Base-by-base conservation (phyloP, 2,329 filamentous ascomycete genomes). In the Pseudogymnoascus sp. region DNA sequence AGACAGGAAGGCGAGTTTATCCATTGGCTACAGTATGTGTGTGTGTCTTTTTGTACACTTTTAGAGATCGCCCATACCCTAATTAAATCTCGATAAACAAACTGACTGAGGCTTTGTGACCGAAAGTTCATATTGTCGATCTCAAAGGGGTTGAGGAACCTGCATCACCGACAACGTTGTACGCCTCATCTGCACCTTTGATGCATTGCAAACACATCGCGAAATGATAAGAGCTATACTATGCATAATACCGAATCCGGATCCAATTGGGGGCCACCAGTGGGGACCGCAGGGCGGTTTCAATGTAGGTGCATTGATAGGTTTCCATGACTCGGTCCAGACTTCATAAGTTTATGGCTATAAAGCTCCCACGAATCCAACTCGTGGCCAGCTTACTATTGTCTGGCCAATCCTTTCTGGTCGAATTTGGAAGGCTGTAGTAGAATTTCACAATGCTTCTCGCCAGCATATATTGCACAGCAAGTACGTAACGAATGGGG, bases 41-140 rank as follows among this genome's bases (percentile, higher is more conserved):
- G 41, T 22, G 49, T 52, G 25, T 55, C 49, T 55, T 55, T 55
- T 55, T 55, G 49, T 55, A 55, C 49, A 35, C 28, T 55, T 55
- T 55, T 55, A 55, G 49, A 55, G 49, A 33, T 55, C 49, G 49
- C 49, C 11, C 49, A 55, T 55, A 55, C 49, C 49, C 49, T 55
- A 55, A 55, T 55, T 33, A 55, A 55, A 55, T 55, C 49, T 55
- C 49, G 49, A 55, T 55, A 19, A 55, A 33, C 49, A 55, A 55
- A 55, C 49, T 55, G 49, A 55, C 49, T 55, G 28, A 33, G 28
- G 28, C 28, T 55, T 55, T 55, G 49, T 55, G 49, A 55, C 49
- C 49, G 28, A 35, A 35, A 55, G 49, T 35, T 55, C 49, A 33
- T 22, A 55, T 28, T 33, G 28, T 22, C 16, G 28, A 55, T 55